phyloP scores from a whole-genome alignment of 73 alveolate genomes.

The Paramecium pentaurelia region DNA sequence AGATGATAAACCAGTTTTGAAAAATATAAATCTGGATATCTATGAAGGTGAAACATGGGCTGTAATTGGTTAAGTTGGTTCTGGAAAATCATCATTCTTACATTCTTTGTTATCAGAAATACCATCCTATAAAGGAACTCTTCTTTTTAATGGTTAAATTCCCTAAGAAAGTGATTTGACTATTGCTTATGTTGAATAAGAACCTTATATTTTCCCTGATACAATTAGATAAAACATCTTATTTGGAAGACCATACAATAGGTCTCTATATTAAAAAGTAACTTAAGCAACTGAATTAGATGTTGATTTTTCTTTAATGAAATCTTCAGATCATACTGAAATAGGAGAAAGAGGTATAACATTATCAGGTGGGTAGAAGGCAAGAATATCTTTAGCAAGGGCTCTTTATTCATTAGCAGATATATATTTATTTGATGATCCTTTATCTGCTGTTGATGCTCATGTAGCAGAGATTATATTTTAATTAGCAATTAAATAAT shows the following conservation, averaged over 20 bases:
- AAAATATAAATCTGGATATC: conserved; percentile 45
- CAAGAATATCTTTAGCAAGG: conserved; percentile 83
- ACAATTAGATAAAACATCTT: conserved; percentile 67
- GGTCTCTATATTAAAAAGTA: conserved; percentile 66
- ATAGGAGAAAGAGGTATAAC: conserved; percentile 82
- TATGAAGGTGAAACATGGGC: conserved; percentile 64
- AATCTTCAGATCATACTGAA: conserved; percentile 76
- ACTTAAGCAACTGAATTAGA: conserved; percentile 66
- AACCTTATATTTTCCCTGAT: conserved; percentile 33
- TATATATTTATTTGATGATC: conserved; percentile 73
- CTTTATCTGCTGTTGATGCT: conserved; percentile 77
- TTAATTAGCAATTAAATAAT: background rate
- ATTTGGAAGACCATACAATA: conserved; percentile 67
- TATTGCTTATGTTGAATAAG: conserved; percentile 51
- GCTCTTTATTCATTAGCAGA: conserved; percentile 78
- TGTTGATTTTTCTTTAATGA: conserved; percentile 65
- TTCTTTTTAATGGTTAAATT: background rate
- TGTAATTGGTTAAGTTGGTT: conserved; percentile 76
- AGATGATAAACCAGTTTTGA: conserved; percentile 56
- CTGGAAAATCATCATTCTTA: conserved; percentile 71
- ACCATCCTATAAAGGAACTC: background rate
- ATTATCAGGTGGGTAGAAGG: conserved; percentile 82
- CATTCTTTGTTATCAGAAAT: conserved; percentile 67
- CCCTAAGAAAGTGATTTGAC: background rate
- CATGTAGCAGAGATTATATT: conserved; percentile 64